Evolutionary conservation across 306 rosid genomes (phyloP), one percentile per base, ranked within the genome.

Genomic region (Astragalus glycyphyllos): DNA sequence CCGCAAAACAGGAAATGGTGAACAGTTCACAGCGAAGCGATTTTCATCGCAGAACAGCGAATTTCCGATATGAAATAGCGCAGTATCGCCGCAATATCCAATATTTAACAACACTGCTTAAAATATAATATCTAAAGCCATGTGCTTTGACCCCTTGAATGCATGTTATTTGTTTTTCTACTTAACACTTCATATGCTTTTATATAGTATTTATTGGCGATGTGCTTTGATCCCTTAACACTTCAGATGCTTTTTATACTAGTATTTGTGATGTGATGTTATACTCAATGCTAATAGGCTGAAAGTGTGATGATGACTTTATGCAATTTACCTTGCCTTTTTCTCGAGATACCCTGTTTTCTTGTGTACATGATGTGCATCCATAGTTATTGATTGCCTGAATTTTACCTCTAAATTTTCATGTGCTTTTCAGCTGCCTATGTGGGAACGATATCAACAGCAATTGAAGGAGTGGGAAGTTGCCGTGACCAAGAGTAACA

Each of bases 391-490:
- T 68, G 31, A 32, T 31, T 72, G 46, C 9, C 31, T 60, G 72
- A 63, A 49, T 65, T 35, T 15, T 7, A 55, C 46, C 40, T 61
- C 16, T 26, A 16, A 7, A 3, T 20, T 51, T 67, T 77, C 46
- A 31, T 72, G 70, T 42, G 45, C 57, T 72, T 59, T 82, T 69
- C 89, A 95, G 99, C 89, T 87, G 8, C 96, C 99, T 0, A 75
- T 76, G 9, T 95, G 99, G 99, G 92, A 91, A 82, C 85, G 58
- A 55, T 95, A 89, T 82, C 93, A 83, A 69, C 86, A 80, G 80
- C 23, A 89, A 84, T 58, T 89, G 65, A 82, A 74, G 66, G 92
- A 91, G 72, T 95, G 99, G 99, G 99, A 95, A 80, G 83, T 75
- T 64, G 74, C 83, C 16, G 69, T 74, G 77, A 79, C 69, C 53